Conservation (phyloP, 179 eudicot genomes). For the Sideroxylon spinosum region DNA sequence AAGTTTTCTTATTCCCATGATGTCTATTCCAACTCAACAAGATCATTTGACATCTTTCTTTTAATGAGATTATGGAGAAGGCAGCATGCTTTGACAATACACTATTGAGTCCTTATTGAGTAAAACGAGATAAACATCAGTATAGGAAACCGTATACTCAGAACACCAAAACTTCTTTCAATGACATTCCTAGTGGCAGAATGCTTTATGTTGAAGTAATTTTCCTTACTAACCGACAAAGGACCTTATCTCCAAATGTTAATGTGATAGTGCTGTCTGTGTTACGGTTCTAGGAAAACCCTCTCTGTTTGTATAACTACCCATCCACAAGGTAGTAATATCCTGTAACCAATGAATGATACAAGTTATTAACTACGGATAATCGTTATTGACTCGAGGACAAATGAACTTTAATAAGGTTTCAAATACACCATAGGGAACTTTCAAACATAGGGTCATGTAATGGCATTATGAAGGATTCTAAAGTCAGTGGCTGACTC, state of each 20-base stretch:
- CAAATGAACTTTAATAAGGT: too few species aligned
- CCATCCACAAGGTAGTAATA: conserved; percentile 14
- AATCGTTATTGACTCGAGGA: too few species aligned
- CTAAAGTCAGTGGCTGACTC: conserved; percentile 15
- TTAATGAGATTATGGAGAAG: too few species aligned
- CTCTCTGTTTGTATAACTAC: conserved; percentile 13
- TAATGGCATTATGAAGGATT: conserved; percentile 11
- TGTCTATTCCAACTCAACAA: too few species aligned
- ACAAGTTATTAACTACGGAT: too few species aligned
- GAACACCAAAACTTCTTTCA: conserved; percentile 5
- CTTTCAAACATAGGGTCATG: not conserved
- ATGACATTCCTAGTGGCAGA: conserved; percentile 10
- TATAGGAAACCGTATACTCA: not conserved
- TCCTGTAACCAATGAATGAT: too few species aligned
- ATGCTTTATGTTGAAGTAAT: conserved; percentile 23
- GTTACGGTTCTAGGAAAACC: conserved; percentile 23
- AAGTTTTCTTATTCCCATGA: too few species aligned
- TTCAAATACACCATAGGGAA: not conserved
- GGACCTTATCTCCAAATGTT: not conserved
- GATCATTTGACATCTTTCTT: too few species aligned
- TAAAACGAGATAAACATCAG: not conserved
- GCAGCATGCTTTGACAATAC: not conserved
- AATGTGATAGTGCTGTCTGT: conserved; percentile 1
- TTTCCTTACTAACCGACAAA: not conserved
- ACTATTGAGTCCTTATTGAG: not conserved